These are phyloP conservation scores for Paraconiothyrium sp. DNA, from an alignment of 2,329 filamentous ascomycete genomes.

Conservation along the genomic window DNA sequence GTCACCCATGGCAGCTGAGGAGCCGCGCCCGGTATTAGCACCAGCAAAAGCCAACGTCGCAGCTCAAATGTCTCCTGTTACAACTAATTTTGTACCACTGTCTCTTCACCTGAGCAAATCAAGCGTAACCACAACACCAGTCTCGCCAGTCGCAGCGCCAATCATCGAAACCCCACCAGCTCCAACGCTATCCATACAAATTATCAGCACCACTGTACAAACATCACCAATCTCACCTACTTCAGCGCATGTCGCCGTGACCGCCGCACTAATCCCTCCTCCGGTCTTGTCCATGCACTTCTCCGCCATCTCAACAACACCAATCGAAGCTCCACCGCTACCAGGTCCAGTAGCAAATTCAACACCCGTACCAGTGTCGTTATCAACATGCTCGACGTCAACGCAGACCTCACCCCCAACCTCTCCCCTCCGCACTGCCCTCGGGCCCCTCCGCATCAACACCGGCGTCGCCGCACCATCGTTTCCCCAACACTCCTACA, in stretches of 20 bases:
- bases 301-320: conserved; percentile 3
- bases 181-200: conserved; percentile 3
- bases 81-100: not conserved
- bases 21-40: not conserved
- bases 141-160: not conserved
- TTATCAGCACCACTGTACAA: conserved; percentile 7
- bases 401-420: not conserved
- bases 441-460: conserved; percentile 18
- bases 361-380: not conserved
- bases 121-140: not conserved
- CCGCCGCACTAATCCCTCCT: not conserved
- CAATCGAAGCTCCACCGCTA: not conserved
- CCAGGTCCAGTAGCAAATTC: not conserved
- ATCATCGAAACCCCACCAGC: too few relatives aligned
- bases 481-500: conserved; percentile 17
- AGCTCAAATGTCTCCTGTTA: not conserved
- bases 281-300: conserved; percentile 1
- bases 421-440: not conserved
- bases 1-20: not conserved
- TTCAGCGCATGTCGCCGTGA: not conserved
- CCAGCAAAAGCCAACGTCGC: not conserved
- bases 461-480: conserved; percentile 15
- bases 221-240: conserved; percentile 1
- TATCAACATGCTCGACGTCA: not conserved
- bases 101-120: not conserved